Evolutionary conservation across 2,329 filamentous ascomycete species (phyloP).

Genomic region (Verticillium isaacii): DNA sequence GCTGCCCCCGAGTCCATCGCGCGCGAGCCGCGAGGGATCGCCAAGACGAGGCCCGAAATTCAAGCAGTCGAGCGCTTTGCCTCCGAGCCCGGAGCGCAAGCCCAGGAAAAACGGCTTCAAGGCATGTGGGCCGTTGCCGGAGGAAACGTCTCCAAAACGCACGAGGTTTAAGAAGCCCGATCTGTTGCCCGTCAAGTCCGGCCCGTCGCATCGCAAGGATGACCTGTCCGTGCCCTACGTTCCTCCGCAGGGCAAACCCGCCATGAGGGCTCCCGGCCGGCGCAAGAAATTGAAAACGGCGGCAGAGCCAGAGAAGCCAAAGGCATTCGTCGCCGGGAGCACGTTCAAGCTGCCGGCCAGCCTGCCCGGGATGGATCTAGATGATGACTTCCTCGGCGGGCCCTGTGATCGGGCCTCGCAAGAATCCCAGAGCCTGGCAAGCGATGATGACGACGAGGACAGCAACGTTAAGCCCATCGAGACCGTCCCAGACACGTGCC

Average conservation of each 20-base stretch:
- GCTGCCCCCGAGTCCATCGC: neutral
- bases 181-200: neutral
- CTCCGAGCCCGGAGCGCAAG: neutral
- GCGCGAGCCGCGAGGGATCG: neutral
- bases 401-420: neutral
- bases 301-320: neutral
- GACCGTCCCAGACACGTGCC: constrained; percentile 38
- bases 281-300: neutral
- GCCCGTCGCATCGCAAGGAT: neutral
- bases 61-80: neutral
- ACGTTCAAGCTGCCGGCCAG: neutral
- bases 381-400: neutral
- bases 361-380: neutral
- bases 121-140: neutral
- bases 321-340: neutral
- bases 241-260: neutral
- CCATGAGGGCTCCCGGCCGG: neutral
- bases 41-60: neutral
- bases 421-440: neutral
- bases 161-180: neutral
- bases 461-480: neutral
- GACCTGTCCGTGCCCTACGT: neutral
- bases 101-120: neutral
- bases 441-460: neutral
- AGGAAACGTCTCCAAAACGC: neutral